phyloP scores from a whole-genome alignment of 108 stramenopile species.

The Fistulifera pelliculosa region DNA sequence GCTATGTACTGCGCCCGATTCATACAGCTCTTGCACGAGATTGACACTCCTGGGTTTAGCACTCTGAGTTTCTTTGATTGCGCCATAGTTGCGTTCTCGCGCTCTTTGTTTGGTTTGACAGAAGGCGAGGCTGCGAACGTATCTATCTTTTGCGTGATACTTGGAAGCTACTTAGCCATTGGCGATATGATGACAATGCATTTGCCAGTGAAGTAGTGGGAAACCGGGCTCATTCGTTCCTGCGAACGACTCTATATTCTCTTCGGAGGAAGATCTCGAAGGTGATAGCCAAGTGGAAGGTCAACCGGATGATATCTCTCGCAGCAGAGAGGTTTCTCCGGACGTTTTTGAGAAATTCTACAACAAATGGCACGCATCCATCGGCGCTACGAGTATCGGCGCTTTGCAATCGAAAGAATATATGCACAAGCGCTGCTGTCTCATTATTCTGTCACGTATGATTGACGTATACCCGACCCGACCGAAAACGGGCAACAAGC shows the following conservation, averaged over 20 bases:
- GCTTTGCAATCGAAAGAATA: conserved; percentile 75
- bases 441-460: conserved; percentile 67
- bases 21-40: conserved; percentile 56
- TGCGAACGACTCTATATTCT: conserved; percentile 1
- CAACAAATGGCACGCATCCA: conserved; percentile 67
- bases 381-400: conserved; percentile 54
- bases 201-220: conserved; percentile 59
- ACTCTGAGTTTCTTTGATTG: conserved; percentile 60
- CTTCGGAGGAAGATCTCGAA: conserved; percentile 19
- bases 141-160: conserved; percentile 60
- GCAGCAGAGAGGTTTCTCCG: conserved; percentile 16
- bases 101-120: conserved; percentile 64
- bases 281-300: conserved; percentile 16
- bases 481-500: conserved; percentile 55
- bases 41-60: conserved; percentile 71
- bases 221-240: conserved; percentile 15
- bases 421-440: conserved; percentile 70
- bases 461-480: conserved; percentile 73
- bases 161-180: conserved; percentile 59
- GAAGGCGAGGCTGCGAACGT: conserved; percentile 83
- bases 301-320: conserved; percentile 17
- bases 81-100: conserved; percentile 48
- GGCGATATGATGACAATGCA: conserved; percentile 69
- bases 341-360: conserved; percentile 56
- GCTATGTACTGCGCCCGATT: conserved; percentile 77